These are phyloP conservation scores for Mollisia scopiformis DNA, from an alignment of 2,329 filamentous ascomycete species.

Conservation along the genomic window DNA sequence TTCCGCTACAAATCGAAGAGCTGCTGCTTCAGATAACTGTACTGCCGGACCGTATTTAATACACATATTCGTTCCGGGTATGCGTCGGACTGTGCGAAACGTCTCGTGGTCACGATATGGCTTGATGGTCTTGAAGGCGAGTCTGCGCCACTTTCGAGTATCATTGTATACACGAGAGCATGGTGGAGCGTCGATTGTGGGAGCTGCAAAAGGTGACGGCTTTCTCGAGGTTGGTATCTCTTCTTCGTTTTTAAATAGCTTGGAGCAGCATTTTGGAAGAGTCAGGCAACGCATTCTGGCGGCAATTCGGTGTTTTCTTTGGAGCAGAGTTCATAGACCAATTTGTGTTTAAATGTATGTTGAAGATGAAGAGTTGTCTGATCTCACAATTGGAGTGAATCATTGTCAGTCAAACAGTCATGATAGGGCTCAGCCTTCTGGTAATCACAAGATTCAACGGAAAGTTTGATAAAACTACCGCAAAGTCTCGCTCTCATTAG, in stretches of 20 bases:
- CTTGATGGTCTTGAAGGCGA: not conserved
- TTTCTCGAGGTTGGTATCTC: not conserved
- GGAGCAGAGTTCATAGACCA: too few relatives aligned
- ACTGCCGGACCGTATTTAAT: not conserved
- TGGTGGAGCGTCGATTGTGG: not conserved
- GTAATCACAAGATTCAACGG: too few relatives aligned
- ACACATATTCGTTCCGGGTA: not conserved
- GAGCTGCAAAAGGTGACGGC: not conserved
- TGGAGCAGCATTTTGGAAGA: not conserved
- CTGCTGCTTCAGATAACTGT: not conserved
- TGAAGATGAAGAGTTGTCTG: too few relatives aligned
- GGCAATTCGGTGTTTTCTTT: too few relatives aligned
- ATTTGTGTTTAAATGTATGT: too few relatives aligned
- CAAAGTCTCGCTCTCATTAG: too few relatives aligned
- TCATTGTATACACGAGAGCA: not conserved
- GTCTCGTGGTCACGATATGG: not conserved
- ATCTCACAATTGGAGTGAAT: too few relatives aligned
- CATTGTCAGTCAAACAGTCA: too few relatives aligned
- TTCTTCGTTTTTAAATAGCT: not conserved
- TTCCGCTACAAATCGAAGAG: not conserved
- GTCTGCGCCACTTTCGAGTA: not conserved
- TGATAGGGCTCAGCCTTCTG: too few relatives aligned
- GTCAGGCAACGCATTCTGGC: not conserved
- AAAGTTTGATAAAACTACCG: too few relatives aligned
- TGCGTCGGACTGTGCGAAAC: not conserved